These are phyloP conservation scores for Triglochin maritima DNA, from an alignment of 106 monocot species.

Conservation along the genomic window DNA sequence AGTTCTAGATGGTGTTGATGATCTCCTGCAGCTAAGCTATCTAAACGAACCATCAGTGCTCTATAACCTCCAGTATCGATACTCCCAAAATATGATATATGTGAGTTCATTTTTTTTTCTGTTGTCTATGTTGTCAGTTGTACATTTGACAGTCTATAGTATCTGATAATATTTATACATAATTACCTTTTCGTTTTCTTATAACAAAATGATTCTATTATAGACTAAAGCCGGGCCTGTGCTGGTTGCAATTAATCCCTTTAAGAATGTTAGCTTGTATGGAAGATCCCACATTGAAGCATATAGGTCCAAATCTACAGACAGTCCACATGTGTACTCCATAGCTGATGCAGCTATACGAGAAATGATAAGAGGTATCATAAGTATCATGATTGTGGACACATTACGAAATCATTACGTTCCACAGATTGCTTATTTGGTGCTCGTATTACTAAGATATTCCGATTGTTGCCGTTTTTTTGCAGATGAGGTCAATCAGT, in stretches of 20 bases:
- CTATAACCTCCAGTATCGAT: slow-evolving; percentile 85
- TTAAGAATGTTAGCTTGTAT: slow-evolving; percentile 74
- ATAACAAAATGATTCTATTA: background rate
- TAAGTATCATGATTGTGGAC: background rate
- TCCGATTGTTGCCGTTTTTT: slow-evolving; percentile 5
- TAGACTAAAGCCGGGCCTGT: slow-evolving; percentile 98
- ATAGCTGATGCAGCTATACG: slow-evolving; percentile 87
- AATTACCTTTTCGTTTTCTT: background rate
- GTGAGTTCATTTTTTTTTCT: slow-evolving; percentile 31
- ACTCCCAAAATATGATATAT: slow-evolving; percentile 75
- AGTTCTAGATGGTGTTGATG: slow-evolving; percentile 93
- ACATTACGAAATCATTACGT: too few relatives aligned
- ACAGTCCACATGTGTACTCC: slow-evolving; percentile 91
- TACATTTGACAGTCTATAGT: background rate
- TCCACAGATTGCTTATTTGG: background rate
- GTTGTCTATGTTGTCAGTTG: background rate
- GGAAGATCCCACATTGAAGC: slow-evolving; percentile 68
- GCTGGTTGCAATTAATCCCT: slow-evolving; percentile 92
- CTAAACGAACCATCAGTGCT: slow-evolving; percentile 92
- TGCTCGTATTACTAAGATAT: background rate
- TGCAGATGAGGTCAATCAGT: slow-evolving; percentile 99
- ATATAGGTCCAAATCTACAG: slow-evolving; percentile 51
- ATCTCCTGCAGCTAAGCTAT: slow-evolving; percentile 98
- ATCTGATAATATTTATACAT: background rate
- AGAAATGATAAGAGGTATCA: slow-evolving; percentile 92